Percentiles rank a stretch among this genome's conserved stretches.
phyloP scores from a whole-genome alignment of 2,329 filamentous ascomycete species.

The Paracamarosporium sp. region DNA sequence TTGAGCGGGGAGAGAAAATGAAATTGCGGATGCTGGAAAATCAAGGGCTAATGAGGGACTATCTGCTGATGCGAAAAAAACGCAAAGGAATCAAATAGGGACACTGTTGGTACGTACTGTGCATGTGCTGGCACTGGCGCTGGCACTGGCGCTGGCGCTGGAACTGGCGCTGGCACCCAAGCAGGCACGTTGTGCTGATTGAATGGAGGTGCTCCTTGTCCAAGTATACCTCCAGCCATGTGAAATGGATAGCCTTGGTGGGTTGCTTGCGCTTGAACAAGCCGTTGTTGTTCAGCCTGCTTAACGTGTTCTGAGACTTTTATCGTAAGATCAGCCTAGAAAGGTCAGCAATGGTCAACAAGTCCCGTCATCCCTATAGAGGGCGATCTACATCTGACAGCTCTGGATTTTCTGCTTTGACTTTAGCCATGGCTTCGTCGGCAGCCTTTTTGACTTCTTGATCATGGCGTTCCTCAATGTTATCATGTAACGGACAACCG shows the following conservation, averaged over 20 bases:
- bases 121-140: constrained; percentile 2
- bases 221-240: constrained; percentile 27
- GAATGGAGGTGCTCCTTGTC: not conserved
- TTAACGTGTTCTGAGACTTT: constrained; percentile 61
- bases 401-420: constrained; percentile 66
- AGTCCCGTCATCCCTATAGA: not conserved
- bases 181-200: too few relatives aligned
- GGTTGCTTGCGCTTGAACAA: constrained; percentile 18
- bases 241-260: constrained; percentile 27
- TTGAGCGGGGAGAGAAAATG: not conserved
- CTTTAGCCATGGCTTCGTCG: constrained; percentile 61
- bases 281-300: constrained; percentile 35
- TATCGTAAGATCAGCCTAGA: constrained; percentile 58
- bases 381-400: constrained; percentile 53
- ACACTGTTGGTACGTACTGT: constrained; percentile 20
- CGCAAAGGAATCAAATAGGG: not conserved
- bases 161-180: constrained; percentile 3
- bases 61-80: not conserved
- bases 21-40: not conserved
- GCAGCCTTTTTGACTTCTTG: constrained; percentile 70
- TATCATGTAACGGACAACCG: constrained; percentile 73
- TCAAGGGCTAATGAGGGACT: not conserved
- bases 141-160: not conserved
- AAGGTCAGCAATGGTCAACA: not conserved
- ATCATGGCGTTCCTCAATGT: constrained; percentile 64